A percentile compares a stretch with the other conserved stretches of the same genome.
Conservation (phyloP, 2,329 filamentous ascomycete species). For the Calonectria pteridis region DNA sequence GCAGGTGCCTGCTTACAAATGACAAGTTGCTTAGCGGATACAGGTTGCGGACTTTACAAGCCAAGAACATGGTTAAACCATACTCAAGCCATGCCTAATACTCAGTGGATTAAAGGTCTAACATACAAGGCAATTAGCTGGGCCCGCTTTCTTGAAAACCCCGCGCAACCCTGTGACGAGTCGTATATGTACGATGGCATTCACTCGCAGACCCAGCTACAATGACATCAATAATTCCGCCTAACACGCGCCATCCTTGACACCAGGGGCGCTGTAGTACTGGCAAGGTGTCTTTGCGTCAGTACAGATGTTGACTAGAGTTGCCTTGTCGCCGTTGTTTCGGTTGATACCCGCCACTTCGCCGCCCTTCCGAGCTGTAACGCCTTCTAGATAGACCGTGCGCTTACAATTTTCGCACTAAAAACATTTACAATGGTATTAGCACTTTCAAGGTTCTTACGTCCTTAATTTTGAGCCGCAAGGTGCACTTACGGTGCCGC, state of each 20-base stretch:
- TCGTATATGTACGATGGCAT: background rate
- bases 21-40: no score
- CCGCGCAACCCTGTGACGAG: no score
- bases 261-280: background rate
- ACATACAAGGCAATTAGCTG: no score
- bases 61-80: no score
- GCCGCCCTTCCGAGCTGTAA: background rate
- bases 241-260: background rate
- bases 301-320: background rate
- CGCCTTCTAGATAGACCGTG: background rate
- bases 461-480: background rate
- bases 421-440: background rate
- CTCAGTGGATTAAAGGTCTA: no score
- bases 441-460: background rate
- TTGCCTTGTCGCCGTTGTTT: background rate
- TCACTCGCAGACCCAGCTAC: background rate
- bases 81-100: no score
- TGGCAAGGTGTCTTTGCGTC: slow-evolving; percentile 1
- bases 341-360: background rate
- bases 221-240: background rate
- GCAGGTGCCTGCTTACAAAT: background rate
- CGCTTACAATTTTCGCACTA: background rate
- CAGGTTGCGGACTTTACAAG: no score
- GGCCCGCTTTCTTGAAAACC: no score
- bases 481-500: background rate